phyloP scores from a whole-genome alignment of 1,284 basidiomycete genomes.

The Rhodofomes roseus region DNA sequence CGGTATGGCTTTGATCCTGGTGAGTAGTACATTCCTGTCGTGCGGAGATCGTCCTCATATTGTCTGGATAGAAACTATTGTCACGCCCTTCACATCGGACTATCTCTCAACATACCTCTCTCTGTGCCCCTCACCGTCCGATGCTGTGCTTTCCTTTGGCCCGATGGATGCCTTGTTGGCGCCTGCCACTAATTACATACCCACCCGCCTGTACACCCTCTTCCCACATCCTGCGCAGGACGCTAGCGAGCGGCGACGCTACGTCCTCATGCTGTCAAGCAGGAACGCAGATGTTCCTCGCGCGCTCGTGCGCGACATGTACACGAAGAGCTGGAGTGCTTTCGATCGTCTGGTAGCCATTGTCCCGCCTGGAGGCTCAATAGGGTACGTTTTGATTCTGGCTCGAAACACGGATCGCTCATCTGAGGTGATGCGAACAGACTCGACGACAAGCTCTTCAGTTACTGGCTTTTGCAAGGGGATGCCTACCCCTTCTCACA shows the following conservation, averaged over 20 bases:
- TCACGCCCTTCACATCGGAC: slow-evolving; percentile 74
- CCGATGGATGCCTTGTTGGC: slow-evolving; percentile 74
- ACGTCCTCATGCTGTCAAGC: slow-evolving; percentile 65
- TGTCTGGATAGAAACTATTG: slow-evolving; percentile 54
- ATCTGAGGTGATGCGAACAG: slow-evolving; percentile 33
- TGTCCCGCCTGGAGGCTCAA: slow-evolving; percentile 81
- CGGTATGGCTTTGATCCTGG: slow-evolving; percentile 78
- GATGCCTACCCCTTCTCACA: slow-evolving; percentile 69
- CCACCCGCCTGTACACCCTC: slow-evolving; percentile 66
- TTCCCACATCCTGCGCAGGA: slow-evolving; percentile 79
- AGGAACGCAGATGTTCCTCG: slow-evolving; percentile 82
- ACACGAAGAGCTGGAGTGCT: slow-evolving; percentile 86
- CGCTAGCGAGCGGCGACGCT: slow-evolving; percentile 63
- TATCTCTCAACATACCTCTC: slow-evolving; percentile 73
- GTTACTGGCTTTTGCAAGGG: slow-evolving; percentile 80
- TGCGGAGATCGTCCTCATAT: not conserved
- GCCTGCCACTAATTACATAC: slow-evolving; percentile 66
- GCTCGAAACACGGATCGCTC: not conserved
- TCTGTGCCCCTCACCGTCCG: slow-evolving; percentile 62
- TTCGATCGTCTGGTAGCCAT: slow-evolving; percentile 82
- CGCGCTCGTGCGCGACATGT: slow-evolving; percentile 81
- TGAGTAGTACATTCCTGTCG: slow-evolving; percentile 26
- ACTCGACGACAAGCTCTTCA: slow-evolving; percentile 83
- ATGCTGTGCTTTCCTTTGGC: slow-evolving; percentile 72
- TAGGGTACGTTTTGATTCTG: slow-evolving; percentile 55